phyloP scores from a whole-genome alignment of 352 stramenopile genomes.

The Phytopythium mirpurense region DNA sequence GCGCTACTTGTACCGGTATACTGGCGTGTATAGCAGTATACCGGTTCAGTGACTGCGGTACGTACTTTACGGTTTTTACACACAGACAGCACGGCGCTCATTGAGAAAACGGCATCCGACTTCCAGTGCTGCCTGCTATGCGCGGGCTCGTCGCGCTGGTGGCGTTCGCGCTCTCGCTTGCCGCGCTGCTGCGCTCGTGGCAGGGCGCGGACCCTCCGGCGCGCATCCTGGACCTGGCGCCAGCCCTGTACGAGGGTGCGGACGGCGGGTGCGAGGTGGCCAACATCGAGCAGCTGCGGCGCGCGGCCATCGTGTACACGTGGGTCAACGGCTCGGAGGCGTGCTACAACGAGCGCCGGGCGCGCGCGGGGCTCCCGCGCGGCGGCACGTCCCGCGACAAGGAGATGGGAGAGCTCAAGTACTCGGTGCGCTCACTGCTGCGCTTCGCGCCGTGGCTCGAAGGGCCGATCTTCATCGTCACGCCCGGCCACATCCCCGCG shows the following conservation, averaged over 20 bases:
- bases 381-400: slow-evolving; percentile 73
- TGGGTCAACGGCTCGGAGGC: slow-evolving; percentile 81
- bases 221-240: slow-evolving; percentile 45
- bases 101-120: too few relatives aligned
- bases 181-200: slow-evolving; percentile 38
- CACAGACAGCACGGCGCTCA: too few relatives aligned
- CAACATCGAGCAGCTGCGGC: slow-evolving; percentile 57
- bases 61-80: too few relatives aligned
- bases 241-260: slow-evolving; percentile 50
- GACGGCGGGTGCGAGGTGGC: slow-evolving; percentile 67
- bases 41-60: too few relatives aligned
- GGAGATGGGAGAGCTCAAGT: slow-evolving; percentile 86
- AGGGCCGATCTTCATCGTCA: slow-evolving; percentile 82
- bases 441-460: slow-evolving; percentile 78
- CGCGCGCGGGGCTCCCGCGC: slow-evolving; percentile 38
- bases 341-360: slow-evolving; percentile 68
- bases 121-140: slow-evolving; percentile 8
- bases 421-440: slow-evolving; percentile 75
- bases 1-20: too few relatives aligned
- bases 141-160: slow-evolving; percentile 36
- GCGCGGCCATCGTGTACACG: slow-evolving; percentile 77
- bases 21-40: too few relatives aligned
- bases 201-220: slow-evolving; percentile 45
- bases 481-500: slow-evolving; percentile 71
- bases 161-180: slow-evolving; percentile 36